phyloP scores from a whole-genome alignment of 495 filamentous ascomycete genomes.

The Thermothielavioides terrestris region DNA sequence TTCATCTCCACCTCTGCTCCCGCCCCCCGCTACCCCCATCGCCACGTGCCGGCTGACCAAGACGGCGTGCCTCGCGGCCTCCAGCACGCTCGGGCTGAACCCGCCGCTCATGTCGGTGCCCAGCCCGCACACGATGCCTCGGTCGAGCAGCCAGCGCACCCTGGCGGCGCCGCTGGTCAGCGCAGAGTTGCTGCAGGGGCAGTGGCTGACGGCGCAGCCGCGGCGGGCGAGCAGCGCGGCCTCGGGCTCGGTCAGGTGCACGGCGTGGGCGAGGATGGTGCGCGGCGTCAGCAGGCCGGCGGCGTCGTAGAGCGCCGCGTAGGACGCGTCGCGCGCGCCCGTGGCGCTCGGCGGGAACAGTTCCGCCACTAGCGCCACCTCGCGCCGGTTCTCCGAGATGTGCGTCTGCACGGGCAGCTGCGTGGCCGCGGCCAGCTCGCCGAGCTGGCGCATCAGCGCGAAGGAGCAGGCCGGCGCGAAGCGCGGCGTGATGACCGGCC shows the following conservation, averaged over 20 bases:
- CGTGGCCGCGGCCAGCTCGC: slow-evolving; percentile 48
- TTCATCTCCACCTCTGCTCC: too few species aligned
- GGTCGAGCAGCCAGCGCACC: slow-evolving; percentile 63
- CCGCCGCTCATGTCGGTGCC: slow-evolving; percentile 89
- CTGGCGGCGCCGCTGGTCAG: slow-evolving; percentile 65
- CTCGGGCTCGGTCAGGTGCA: slow-evolving; percentile 65
- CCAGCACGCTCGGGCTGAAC: slow-evolving; percentile 68
- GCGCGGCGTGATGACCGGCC: slow-evolving; percentile 83
- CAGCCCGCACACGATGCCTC: slow-evolving; percentile 68
- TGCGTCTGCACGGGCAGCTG: slow-evolving; percentile 76
- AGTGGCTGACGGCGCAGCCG: slow-evolving; percentile 66
- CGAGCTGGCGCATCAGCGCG: slow-evolving; percentile 52
- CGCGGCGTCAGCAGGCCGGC: slow-evolving; percentile 56
- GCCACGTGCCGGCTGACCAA: slow-evolving; percentile 63
- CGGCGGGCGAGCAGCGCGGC: slow-evolving; percentile 49
- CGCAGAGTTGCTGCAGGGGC: slow-evolving; percentile 75
- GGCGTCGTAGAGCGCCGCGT: slow-evolving; percentile 73
- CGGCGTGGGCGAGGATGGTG: slow-evolving; percentile 80
- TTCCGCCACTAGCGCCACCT: slow-evolving; percentile 57
- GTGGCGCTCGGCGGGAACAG: slow-evolving; percentile 51
- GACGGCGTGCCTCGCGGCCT: slow-evolving; percentile 68
- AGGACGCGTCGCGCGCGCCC: slow-evolving; percentile 37
- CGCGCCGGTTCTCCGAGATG: slow-evolving; percentile 73
- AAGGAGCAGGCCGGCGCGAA: slow-evolving; percentile 73
- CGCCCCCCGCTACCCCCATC: too few species aligned